These are phyloP conservation scores for Mycena alexandri DNA, from an alignment of 768 basidiomycete genomes.

Conservation along the genomic window DNA sequence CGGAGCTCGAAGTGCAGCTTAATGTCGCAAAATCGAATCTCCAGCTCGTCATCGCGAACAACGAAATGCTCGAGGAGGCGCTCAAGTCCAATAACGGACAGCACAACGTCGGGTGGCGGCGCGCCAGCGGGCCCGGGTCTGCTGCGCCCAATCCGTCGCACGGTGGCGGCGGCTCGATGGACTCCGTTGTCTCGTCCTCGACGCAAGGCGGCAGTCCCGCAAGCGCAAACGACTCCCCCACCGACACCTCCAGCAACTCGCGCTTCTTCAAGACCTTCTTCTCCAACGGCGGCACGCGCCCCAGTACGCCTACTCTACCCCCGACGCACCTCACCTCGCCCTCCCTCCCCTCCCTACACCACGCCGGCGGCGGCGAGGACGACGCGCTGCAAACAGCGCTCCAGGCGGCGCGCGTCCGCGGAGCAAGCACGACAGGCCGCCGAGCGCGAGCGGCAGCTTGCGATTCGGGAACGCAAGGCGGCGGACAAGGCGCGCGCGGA, in stretches of 20 bases:
- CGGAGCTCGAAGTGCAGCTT: constrained; percentile 86
- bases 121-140: constrained; percentile 57
- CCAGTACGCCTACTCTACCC: constrained; percentile 29
- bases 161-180: background rate
- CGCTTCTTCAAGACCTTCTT: constrained; percentile 86
- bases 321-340: constrained; percentile 31
- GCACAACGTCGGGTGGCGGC: constrained; percentile 84
- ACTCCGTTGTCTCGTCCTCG: background rate
- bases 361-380: constrained; percentile 18
- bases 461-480: constrained; percentile 55
- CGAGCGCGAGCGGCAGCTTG: constrained; percentile 49
- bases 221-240: constrained; percentile 27
- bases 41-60: constrained; percentile 89
- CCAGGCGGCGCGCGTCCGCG: constrained; percentile 40
- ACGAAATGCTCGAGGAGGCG: constrained; percentile 97
- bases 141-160: background rate
- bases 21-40: constrained; percentile 92
- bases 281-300: constrained; percentile 47
- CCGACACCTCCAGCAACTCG: constrained; percentile 33
- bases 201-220: no score
- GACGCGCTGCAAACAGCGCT: constrained; percentile 43
- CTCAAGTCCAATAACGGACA: constrained; percentile 62
- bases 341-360: constrained; percentile 30
- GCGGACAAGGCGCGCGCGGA: constrained; percentile 71
- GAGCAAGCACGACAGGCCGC: constrained; percentile 41